These are phyloP conservation scores for Wickerhamomyces bisporus DNA, from an alignment of 805 yeast species.

Conservation along the genomic window DNA sequence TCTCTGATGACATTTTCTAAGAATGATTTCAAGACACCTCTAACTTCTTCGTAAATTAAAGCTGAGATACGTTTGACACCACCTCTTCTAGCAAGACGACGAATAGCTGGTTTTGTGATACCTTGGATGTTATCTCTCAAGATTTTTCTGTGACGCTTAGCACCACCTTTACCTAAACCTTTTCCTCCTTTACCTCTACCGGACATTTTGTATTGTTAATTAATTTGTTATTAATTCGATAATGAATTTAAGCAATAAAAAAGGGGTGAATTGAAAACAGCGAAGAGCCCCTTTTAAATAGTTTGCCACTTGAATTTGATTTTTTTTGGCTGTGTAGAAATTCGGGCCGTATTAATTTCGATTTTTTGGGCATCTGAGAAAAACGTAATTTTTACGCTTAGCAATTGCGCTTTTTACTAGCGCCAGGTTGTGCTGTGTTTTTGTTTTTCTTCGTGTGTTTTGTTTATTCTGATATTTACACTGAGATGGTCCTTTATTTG, in stretches of 20 bases:
- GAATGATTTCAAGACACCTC: constrained; percentile 94
- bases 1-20: constrained; percentile 97
- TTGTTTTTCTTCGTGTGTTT: neutral
- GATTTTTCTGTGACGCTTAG: constrained; percentile 99
- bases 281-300: too few relatives aligned
- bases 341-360: neutral
- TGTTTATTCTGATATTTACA: constrained; percentile 7
- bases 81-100: constrained; percentile 99
- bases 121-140: constrained; percentile 99
- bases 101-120: constrained; percentile 98
- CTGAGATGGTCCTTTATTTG: constrained; percentile 2
- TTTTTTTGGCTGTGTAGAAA: too few relatives aligned
- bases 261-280: neutral
- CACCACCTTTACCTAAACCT: constrained; percentile 99
- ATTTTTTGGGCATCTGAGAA: too few relatives aligned
- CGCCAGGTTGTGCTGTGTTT: constrained; percentile 1
- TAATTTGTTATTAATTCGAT: constrained; percentile 2
- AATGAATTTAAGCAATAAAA: neutral
- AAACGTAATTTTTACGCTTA: neutral
- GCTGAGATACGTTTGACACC: constrained; percentile 99
- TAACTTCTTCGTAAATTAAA: constrained; percentile 96
- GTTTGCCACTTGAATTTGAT: neutral
- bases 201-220: constrained; percentile 58
- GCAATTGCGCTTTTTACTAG: neutral
- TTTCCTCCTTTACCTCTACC: constrained; percentile 99